Evolutionary conservation across 768 basidiomycete genomes (phyloP).

Genomic region (Plicaturopsis crispa): DNA sequence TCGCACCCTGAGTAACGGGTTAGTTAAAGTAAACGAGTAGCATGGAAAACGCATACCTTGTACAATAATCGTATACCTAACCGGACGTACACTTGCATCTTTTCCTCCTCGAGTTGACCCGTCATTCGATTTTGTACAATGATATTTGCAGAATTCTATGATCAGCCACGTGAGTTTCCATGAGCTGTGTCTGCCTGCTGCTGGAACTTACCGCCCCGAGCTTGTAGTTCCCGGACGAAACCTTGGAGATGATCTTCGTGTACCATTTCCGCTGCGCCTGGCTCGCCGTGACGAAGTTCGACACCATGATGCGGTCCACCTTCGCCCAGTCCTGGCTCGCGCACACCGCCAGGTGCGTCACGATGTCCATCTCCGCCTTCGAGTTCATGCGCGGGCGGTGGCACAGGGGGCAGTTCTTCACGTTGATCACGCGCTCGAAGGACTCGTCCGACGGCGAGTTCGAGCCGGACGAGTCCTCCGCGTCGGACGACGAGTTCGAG

Average conservation of each 20-base stretch:
- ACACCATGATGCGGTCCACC: constrained; percentile 84
- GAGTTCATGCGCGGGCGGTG: constrained; percentile 79
- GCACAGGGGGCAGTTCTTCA: constrained; percentile 91
- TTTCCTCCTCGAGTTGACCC: constrained; percentile 93
- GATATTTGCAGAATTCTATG: constrained; percentile 92
- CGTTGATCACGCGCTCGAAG: constrained; percentile 87
- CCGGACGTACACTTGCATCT: constrained; percentile 93
- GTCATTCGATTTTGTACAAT: constrained; percentile 93
- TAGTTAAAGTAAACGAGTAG: constrained; percentile 1
- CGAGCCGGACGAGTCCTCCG: constrained; percentile 27
- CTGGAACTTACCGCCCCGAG: constrained; percentile 72
- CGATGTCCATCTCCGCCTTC: constrained; percentile 89
- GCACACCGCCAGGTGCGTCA: constrained; percentile 96
- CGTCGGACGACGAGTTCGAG: constrained; percentile 38
- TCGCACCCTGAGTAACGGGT: constrained; percentile 53
- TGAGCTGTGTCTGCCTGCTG: background rate
- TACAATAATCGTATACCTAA: constrained; percentile 90
- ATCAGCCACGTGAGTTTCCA: background rate
- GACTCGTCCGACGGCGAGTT: constrained; percentile 21
- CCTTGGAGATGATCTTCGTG: constrained; percentile 81
- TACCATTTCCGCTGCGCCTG: constrained; percentile 99
- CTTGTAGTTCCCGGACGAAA: constrained; percentile 80
- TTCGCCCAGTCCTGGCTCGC: constrained; percentile 89
- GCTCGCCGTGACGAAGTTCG: constrained; percentile 88
- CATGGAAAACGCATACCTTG: constrained; percentile 36